phyloP scores from a whole-genome alignment of 495 filamentous ascomycete species.

The Letharia lupina region DNA sequence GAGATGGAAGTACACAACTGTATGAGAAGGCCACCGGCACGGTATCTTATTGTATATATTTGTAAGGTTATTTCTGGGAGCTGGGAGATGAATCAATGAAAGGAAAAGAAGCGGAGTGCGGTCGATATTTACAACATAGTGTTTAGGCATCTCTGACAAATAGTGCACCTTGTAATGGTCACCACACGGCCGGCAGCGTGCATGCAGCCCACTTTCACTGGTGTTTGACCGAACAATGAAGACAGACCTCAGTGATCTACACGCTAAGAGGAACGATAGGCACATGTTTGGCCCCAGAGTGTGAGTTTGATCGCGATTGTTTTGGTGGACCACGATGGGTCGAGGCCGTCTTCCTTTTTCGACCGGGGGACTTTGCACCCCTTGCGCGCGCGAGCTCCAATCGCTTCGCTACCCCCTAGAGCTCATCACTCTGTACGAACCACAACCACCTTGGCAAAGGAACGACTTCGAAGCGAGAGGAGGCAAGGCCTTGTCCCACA shows the following conservation, averaged over 20 bases:
- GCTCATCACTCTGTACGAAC: too few relatives aligned
- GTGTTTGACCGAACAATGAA: background rate
- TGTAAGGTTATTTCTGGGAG: background rate
- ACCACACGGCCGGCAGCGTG: background rate
- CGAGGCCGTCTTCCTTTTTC: background rate
- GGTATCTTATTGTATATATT: background rate
- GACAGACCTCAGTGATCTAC: too few relatives aligned
- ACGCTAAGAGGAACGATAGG: background rate
- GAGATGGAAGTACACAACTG: background rate
- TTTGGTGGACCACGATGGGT: too few relatives aligned
- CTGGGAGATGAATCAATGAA: background rate
- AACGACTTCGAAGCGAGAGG: too few relatives aligned
- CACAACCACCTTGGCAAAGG: too few relatives aligned
- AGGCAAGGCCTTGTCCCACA: too few relatives aligned
- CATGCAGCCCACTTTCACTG: background rate
- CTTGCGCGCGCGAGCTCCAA: too few relatives aligned
- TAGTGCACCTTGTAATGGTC: background rate
- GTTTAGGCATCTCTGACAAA: background rate
- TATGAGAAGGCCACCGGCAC: background rate
- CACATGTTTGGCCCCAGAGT: too few relatives aligned
- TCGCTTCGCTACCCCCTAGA: too few relatives aligned
- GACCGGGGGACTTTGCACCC: background rate
- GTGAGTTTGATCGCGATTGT: too few relatives aligned
- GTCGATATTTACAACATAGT: too few relatives aligned
- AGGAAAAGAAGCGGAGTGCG: background rate